Evolutionary conservation across 2,329 filamentous ascomycete genomes (phyloP), one percentile per base, ranked within the genome.

Genomic region (Hypoxylon sp.): DNA sequence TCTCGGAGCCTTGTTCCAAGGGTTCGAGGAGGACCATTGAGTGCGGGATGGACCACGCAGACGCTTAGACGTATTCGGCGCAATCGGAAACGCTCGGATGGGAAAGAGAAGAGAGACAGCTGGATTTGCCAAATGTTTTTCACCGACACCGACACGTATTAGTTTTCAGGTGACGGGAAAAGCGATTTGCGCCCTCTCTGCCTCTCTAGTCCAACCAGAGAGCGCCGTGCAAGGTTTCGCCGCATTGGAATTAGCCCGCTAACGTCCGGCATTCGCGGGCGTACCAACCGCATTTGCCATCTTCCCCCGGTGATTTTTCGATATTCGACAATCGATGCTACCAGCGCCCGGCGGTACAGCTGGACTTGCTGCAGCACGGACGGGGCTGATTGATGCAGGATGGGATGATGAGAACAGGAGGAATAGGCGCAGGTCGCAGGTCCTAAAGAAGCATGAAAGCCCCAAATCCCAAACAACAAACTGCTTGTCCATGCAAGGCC

Each of bases 121-220:
- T 63, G 56, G 55, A 57, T 26, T 37, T 68, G 50, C 63, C 65
- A 55, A 59, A 68, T 63, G 53, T 61, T 68, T 66, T 68, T n/a
- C n/a, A n/a, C n/a, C n/a, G n/a, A n/a, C 65, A 68, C 65, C 65
- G 65, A 66, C 59, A 63, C 28, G 56, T 52, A 56, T 50, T 50
- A 53, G 6, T 32, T 22, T 24, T 41, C 39, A 41, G 56, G 39
- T 41, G 49, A 56, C 55, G 47, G 32, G 54, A 41, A 4, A 68
- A 59, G 51, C 56, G 65, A 64, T 61, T 61, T 62, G 59, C 54
- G 53, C n/a, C 24, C 59, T n/a, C n/a, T n/a, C n/a, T n/a, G 22
- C 41, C 56, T 51, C n/a, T n/a, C n/a, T 54, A 55, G 46, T 44
- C 59, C 63, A 68, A 66, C 63, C 59, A 64, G 56, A 57, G 17